A percentile compares a stretch with the other conserved stretches of the same genome.
These are phyloP conservation scores for Penicillium sp. DNA, from an alignment of 2,329 filamentous ascomycete species.

Conservation along the genomic window DNA sequence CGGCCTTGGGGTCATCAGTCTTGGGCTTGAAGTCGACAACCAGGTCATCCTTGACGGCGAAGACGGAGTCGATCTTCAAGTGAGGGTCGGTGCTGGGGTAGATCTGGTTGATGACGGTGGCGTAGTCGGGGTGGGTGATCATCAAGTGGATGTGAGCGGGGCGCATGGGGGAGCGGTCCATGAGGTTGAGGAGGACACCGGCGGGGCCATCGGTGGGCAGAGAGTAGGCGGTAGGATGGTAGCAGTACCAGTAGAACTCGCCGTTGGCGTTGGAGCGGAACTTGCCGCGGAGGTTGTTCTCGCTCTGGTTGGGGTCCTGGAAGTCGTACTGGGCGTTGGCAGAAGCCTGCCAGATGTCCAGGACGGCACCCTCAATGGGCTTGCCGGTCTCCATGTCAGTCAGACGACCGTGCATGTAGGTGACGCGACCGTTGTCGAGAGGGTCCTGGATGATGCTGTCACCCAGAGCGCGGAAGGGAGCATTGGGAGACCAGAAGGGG, in stretches of 20 bases:
- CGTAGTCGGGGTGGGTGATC: slow-evolving; percentile 62
- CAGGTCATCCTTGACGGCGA: slow-evolving; percentile 66
- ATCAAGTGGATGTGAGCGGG: slow-evolving; percentile 68
- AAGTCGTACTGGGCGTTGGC: slow-evolving; percentile 78
- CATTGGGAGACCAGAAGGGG: slow-evolving; percentile 78
- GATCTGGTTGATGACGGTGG: slow-evolving; percentile 63
- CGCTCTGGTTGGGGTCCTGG: slow-evolving; percentile 73
- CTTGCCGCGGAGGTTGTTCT: slow-evolving; percentile 78
- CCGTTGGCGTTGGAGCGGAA: slow-evolving; percentile 74
- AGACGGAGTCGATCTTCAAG: slow-evolving; percentile 64
- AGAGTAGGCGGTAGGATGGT: slow-evolving; percentile 75
- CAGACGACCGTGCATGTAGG: slow-evolving; percentile 73
- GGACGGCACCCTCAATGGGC: slow-evolving; percentile 70
- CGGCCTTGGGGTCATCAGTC: slow-evolving; percentile 58
- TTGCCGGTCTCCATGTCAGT: slow-evolving; percentile 68
- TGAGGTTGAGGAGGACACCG: slow-evolving; percentile 58
- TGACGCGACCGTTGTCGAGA: slow-evolving; percentile 62
- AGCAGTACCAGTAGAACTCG: slow-evolving; percentile 73
- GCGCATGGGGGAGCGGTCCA: slow-evolving; percentile 65
- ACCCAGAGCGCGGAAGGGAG: slow-evolving; percentile 73
- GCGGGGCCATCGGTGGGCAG: slow-evolving; percentile 69
- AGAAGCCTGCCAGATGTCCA: slow-evolving; percentile 80
- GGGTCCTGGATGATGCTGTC: slow-evolving; percentile 69
- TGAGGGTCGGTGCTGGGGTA: slow-evolving; percentile 65
- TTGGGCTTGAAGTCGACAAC: slow-evolving; percentile 63